These are phyloP conservation scores for Diplodia intermedia DNA, from an alignment of 2,329 filamentous ascomycete genomes.

Conservation along the genomic window DNA sequence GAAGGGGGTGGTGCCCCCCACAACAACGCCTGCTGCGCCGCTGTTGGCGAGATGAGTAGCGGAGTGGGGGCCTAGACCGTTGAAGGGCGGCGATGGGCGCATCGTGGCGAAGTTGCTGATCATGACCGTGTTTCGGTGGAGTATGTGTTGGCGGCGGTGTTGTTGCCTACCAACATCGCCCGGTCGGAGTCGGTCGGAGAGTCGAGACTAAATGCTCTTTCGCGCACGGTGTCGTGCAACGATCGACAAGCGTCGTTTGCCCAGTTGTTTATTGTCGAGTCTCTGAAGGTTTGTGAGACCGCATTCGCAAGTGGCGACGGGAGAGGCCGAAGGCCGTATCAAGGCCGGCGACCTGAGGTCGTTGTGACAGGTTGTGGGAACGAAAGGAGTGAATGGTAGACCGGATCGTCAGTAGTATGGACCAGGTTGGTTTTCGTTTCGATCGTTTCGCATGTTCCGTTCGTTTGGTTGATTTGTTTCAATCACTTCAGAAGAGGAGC, in stretches of 20 bases:
- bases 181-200: neutral
- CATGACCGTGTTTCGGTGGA: neutral
- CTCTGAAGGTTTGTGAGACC: neutral
- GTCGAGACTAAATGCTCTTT: neutral
- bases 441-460: constrained; percentile 6
- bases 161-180: neutral
- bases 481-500: constrained; percentile 25
- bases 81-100: neutral
- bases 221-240: too few species aligned
- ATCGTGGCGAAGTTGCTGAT: neutral
- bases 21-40: neutral
- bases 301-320: neutral
- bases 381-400: neutral
- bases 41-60: neutral
- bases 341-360: neutral
- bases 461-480: constrained; percentile 5
- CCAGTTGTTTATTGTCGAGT: neutral
- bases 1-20: neutral
- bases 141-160: neutral
- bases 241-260: neutral
- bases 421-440: neutral
- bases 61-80: neutral
- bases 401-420: neutral
- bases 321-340: neutral
- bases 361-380: neutral